Conservation (phyloP, 148 eudicot species). For the Persicaria maculosa region DNA sequence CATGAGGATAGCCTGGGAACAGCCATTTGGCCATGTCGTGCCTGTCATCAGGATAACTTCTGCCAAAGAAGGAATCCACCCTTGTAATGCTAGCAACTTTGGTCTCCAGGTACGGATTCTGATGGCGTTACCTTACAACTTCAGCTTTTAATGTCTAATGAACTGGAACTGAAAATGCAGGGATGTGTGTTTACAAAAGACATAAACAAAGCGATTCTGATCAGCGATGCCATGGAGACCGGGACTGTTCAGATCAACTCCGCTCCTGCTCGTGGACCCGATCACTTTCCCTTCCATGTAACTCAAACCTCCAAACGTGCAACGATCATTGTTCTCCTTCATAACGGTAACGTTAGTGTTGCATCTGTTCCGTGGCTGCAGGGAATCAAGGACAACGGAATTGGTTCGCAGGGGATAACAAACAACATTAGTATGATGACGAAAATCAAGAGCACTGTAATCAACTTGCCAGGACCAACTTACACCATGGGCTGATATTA, state of each 20-base stretch:
- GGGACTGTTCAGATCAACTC: slow-evolving; percentile 98
- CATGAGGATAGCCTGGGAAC: slow-evolving; percentile 99
- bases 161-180: slow-evolving; percentile 23
- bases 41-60: slow-evolving; percentile 86
- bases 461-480: slow-evolving; percentile 83
- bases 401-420: slow-evolving; percentile 92
- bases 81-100: slow-evolving; percentile 95
- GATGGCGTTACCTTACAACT: neutral
- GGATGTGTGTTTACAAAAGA: slow-evolving; percentile 91
- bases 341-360: too few species aligned
- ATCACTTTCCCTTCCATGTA: slow-evolving; percentile 97
- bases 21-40: slow-evolving; percentile 92
- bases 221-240: slow-evolving; percentile 94
- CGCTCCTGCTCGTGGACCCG: slow-evolving; percentile 98
- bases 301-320: neutral
- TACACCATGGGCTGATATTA: slow-evolving; percentile 74
- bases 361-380: slow-evolving; percentile 17
- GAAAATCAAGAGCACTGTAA: slow-evolving; percentile 91
- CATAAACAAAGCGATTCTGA: slow-evolving; percentile 91
- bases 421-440: slow-evolving; percentile 98
- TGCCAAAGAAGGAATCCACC: slow-evolving; percentile 94
- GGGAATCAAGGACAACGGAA: slow-evolving; percentile 97
- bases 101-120: slow-evolving; percentile 71
- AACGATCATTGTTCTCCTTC: too few species aligned
- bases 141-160: neutral